Evolutionary conservation across 139 green algal genomes (phyloP).

Genomic region (Asterochloris sp.): DNA sequence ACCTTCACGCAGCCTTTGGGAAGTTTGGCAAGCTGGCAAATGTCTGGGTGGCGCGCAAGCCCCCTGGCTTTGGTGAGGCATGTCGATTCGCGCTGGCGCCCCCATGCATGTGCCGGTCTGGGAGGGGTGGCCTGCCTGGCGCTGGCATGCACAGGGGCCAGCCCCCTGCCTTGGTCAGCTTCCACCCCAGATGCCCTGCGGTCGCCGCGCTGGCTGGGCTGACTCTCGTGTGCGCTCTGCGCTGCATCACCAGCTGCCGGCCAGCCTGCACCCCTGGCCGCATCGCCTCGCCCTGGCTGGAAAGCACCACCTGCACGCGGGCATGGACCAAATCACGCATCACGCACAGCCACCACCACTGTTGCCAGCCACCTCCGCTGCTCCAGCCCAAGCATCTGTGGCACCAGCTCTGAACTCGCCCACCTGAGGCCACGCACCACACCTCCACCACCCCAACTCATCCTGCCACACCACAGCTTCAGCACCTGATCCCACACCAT

Average conservation of each 20-base stretch:
- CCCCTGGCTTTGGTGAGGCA: conserved; percentile 50
- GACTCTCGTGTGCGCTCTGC: no score
- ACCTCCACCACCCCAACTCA: background rate
- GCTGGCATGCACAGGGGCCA: background rate
- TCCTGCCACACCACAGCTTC: background rate
- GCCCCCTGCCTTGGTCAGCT: background rate
- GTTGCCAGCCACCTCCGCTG: no score
- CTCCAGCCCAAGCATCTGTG: no score
- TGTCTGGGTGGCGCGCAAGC: conserved; percentile 51
- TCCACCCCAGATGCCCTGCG: background rate
- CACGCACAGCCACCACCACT: background rate
- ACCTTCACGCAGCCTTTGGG: conserved; percentile 37
- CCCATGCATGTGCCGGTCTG: background rate
- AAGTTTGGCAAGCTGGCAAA: conserved; percentile 35
- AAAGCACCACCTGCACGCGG: background rate
- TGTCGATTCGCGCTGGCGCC: background rate
- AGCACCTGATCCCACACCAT: no score
- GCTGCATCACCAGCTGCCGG: background rate
- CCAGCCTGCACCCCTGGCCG: background rate
- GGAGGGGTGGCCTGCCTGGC: background rate
- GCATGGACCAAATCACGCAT: background rate
- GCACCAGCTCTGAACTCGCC: background rate
- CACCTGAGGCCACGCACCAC: background rate
- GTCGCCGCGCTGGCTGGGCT: background rate
- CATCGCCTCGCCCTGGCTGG: background rate